A percentile compares a stretch with the other conserved stretches of the same genome.
These are phyloP conservation scores for Linnemannia elongata DNA, from an alignment of 192 early-diverging fungal species.

Conservation along the genomic window DNA sequence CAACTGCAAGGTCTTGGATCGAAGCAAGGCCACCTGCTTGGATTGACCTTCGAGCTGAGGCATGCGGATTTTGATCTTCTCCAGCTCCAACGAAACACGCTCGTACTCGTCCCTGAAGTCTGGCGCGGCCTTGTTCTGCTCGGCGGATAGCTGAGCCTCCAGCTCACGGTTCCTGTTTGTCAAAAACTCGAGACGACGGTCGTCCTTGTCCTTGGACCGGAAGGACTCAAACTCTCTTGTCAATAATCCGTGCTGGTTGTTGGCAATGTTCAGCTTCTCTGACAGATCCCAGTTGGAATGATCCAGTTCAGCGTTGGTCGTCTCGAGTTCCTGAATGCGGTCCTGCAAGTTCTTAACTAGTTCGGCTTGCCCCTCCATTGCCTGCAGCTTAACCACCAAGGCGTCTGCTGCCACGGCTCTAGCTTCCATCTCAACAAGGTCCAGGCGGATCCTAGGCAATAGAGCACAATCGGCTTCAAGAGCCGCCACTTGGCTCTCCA, in stretches of 20 bases:
- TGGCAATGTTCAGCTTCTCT: constrained; percentile 30
- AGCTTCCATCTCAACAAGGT: constrained; percentile 18
- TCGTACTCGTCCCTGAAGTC: constrained; percentile 28
- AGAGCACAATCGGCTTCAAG: constrained; percentile 15
- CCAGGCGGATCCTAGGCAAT: constrained; percentile 1
- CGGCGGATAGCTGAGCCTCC: constrained; percentile 7
- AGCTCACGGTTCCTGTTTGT: constrained; percentile 15
- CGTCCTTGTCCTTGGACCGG: constrained; percentile 32
- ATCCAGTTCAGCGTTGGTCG: constrained; percentile 29
- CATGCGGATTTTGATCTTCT: constrained; percentile 30
- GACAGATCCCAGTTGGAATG: constrained; percentile 34
- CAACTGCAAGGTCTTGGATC: constrained; percentile 15
- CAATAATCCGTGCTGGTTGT: constrained; percentile 24
- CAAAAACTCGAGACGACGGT: constrained; percentile 19
- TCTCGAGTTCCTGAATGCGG: constrained; percentile 33
- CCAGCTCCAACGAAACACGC: constrained; percentile 1
- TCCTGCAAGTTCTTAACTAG: constrained; percentile 17
- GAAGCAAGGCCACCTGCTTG: constrained; percentile 26
- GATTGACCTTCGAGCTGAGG: constrained; percentile 30
- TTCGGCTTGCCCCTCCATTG: constrained; percentile 15
- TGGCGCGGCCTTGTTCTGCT: constrained; percentile 17
- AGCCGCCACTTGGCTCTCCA: constrained; percentile 22
- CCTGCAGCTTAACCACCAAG: constrained; percentile 12
- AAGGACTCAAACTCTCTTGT: constrained; percentile 25
- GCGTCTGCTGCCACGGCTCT: constrained; percentile 6